Evolutionary conservation across 1,284 basidiomycete genomes (phyloP), one percentile per base, ranked within the genome.

Genomic region (Rugosomyces carneus): DNA sequence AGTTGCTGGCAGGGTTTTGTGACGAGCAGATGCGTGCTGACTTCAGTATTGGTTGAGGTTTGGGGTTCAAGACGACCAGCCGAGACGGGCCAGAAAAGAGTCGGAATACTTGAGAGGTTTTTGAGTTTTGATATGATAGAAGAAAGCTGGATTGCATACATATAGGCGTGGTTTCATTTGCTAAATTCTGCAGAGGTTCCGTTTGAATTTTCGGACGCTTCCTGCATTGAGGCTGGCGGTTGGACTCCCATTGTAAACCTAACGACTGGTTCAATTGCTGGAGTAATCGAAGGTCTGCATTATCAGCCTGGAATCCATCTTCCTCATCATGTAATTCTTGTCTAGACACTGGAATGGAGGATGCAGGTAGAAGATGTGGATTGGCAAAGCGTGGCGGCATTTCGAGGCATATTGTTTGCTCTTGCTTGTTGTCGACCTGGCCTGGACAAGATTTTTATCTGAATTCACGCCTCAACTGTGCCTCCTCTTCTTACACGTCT

Each of bases 81-180:
- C 58, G 57, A 0, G 70, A 64, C 34, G 62, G 50, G 13, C 49
- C 63, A 5, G 76, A 78, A 6, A 78, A 48, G 15, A 76, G 61
- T n/a, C 71, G 67, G 51, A 76, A 75, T 39, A 60, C 72, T 74
- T n/a, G n/a, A 7, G 15, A 23, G 4, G 15, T 34, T 8, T 34
- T 3, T 5, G 31, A 15, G 9, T n/a, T n/a, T n/a, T n/a, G 44
- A 9, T 7, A 50, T 26, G 19, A n/a, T 32, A 31, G 34, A 27
- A 20, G 13, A 7, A n/a, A 24, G 23, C 44, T 37, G 15, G 31
- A 35, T 15, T 27, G 8, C 2, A 31, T 50, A 64, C 61, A 49
- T 19, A 59, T 46, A 34, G 52, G 34, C 7, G 55, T 48, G 16
- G 37, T 47, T 11, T 49, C 47, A 7, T 49, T 41, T 15, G 48